Conservation (phyloP, 352 stramenopile species). For the Aphanomyces astaci region DNA sequence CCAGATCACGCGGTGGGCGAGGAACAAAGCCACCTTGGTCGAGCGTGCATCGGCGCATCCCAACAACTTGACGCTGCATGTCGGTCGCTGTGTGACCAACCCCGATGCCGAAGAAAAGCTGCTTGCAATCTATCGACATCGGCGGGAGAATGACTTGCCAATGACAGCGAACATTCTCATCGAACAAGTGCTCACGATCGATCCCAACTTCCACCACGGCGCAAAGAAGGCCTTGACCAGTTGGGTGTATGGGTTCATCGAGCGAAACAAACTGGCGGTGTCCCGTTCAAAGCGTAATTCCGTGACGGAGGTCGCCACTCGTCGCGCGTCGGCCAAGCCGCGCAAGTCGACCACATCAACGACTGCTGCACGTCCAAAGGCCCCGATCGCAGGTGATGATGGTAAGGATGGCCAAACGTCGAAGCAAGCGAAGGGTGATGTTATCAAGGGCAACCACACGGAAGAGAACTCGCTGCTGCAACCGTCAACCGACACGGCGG, state of each 20-base stretch:
- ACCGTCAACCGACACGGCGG: neutral
- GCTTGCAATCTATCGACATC: neutral
- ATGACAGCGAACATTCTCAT: neutral
- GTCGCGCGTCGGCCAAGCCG: neutral
- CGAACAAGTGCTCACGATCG: neutral
- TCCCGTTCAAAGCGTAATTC: neutral
- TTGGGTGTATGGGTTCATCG: neutral
- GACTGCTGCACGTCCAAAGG: too few relatives aligned
- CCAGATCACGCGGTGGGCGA: neutral
- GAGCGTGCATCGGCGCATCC: neutral
- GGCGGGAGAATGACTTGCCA: neutral
- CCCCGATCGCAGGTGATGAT: too few relatives aligned
- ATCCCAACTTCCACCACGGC: neutral
- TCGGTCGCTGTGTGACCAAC: neutral
- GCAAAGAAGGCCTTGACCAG: neutral
- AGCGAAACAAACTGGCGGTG: neutral
- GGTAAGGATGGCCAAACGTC: neutral
- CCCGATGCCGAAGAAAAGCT: neutral
- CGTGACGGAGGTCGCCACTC: neutral
- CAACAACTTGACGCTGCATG: neutral
- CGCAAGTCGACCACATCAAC: neutral
- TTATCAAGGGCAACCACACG: neutral
- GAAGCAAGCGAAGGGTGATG: neutral
- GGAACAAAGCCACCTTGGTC: neutral
- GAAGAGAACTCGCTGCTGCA: neutral